Base-by-base conservation (phyloP, 257 asterid species). In the Capsicum baccatum region DNA sequence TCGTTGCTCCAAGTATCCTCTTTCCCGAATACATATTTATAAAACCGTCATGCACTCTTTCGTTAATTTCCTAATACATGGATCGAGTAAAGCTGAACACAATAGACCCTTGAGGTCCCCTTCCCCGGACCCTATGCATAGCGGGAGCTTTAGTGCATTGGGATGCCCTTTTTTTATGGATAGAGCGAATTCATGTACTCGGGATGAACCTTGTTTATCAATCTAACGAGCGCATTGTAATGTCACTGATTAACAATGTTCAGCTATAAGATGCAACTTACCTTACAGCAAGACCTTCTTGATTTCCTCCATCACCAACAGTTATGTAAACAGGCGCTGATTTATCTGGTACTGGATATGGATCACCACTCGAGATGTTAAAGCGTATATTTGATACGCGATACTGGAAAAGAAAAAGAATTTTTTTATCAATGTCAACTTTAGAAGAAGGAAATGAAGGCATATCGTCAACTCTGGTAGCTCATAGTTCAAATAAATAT, bases 301-400 rank as follows among this genome's bases (percentile, higher is more conserved):
- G 98, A 90, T 96, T 96, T 87, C 99, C 98, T 89, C 99, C 98
- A 88, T 96, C 99, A 35, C 99, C 99, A 9, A 96, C 98, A 47
- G 98, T 96, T 50, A 96, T 90, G 90, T 96, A 96, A 42, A 96
- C 90, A 26, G 99, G 99, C 85, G 99, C 99, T 33, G 97, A 88
- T 90, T 94, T 87, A 86, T 93, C 97, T 0, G 98, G 94, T 52
- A 89, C 86, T 1, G 94, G 96, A 87, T 91, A 79, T 52, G 97
- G 88, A 79, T 87, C 69, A n/a, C 91, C 92, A 83, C 88, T 89
- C 55, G 94, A 89, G 58, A 88, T 88, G 64, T 88, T 88, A 85
- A 82, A 87, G 90, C 66, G 91, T 83, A 90, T 84, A 84, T 91
- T 94, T 85, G 99, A 96, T 90, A 96, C 85, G 59, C 98, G 98